Percentiles rank a stretch among this genome's conserved stretches.
These are phyloP conservation scores for Zygosaccharomyces lentus DNA, from an alignment of 805 yeast genomes.

Conservation along the genomic window DNA sequence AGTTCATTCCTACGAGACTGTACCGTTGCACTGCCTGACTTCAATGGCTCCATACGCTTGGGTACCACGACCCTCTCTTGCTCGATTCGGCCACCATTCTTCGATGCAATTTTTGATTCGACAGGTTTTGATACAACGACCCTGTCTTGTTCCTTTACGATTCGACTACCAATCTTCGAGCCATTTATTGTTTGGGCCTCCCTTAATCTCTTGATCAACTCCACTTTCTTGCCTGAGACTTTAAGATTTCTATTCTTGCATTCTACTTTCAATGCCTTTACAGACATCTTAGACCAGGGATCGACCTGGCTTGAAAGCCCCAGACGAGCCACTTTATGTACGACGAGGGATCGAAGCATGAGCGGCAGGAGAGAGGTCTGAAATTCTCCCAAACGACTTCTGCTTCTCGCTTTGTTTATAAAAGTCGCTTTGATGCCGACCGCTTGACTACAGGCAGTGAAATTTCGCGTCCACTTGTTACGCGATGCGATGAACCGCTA, in stretches of 20 bases:
- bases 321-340: not conserved
- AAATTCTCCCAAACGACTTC: not conserved
- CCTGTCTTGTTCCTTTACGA: too few species aligned
- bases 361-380: slow-evolving; percentile 10
- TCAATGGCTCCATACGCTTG: too few species aligned
- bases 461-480: slow-evolving; percentile 4
- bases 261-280: slow-evolving; percentile 52
- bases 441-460: not conserved
- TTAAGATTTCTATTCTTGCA: slow-evolving; percentile 57
- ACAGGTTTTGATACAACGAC: too few species aligned
- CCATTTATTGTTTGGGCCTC: not conserved
- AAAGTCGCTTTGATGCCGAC: not conserved
- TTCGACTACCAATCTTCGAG: not conserved
- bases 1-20: not conserved
- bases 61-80: too few species aligned
- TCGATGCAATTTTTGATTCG: too few species aligned
- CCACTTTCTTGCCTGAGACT: slow-evolving; percentile 58
- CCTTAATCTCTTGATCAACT: slow-evolving; percentile 40
- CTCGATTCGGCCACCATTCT: too few species aligned
- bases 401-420: not conserved
- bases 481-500: slow-evolving; percentile 1
- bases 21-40: too few species aligned
- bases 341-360: slow-evolving; percentile 5
- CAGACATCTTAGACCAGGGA: slow-evolving; percentile 40
- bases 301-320: not conserved